Base-by-base conservation (phyloP, 495 filamentous ascomycete genomes). In the Oleoguttula mirabilis region DNA sequence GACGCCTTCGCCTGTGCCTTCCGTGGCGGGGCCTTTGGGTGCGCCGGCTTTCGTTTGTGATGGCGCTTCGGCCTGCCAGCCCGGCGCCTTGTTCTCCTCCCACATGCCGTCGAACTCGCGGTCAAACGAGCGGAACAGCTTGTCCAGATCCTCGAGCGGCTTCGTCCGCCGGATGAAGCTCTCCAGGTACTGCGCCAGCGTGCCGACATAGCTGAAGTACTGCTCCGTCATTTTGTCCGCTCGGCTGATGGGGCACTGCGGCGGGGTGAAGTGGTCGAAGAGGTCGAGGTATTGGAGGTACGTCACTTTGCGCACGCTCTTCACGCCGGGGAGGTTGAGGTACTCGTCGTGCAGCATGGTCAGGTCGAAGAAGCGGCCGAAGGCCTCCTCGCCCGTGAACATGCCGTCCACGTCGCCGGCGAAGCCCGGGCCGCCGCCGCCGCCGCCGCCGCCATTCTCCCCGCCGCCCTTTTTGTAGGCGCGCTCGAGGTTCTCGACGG, bases 331-430 rank as follows among this genome's bases (percentile, higher is more conserved):
- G 2, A 98, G 69, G 51, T 98, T 98, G 32, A 95, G 68, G 55
- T 85, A 98, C 8, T 81, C 68, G 55, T 95, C 87, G 54, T 96
- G 90, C 45, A 77, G 67, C 32, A 60, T 69, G 19, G 82, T 88
- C 37, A 98, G 63, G 61, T 98, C 90, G 50, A 96, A 76, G 58
- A 80, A 96, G 42, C 84, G 79, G 20, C 90, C 90, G 52, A 79
- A 94, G 2, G 77, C 77, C 60, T 98, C 90, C 62, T 96, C 90
- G 15, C 90, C 92, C 1, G 85, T 90, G 58, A 96, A 98, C 79
- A 94, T 82, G 39, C 71, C 76, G 51, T 95, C 87, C 41, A 94
- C 76, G 33, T 88, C 75, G 48, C 69, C 71, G 1, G 66, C 65
- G 14, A 67, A 57, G 17, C 60, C 33, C 1, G 43, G 43, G 32